Percentiles rank a stretch among this genome's conserved stretches.
phyloP scores from a whole-genome alignment of 2,329 filamentous ascomycete genomes.

The Aspergillus jensenii region DNA sequence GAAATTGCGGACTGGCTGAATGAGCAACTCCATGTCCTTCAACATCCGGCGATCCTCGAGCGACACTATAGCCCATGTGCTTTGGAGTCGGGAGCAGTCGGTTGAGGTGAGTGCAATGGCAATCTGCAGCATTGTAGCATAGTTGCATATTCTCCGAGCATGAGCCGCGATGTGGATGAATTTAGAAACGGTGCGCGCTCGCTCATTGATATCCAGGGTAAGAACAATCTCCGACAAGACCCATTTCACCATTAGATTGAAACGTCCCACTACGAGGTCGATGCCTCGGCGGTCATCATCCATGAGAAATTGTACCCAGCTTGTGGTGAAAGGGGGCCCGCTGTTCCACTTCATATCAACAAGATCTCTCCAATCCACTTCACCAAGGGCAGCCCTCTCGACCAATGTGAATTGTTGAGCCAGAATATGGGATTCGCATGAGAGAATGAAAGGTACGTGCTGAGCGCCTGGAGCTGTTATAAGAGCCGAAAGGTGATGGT shows the following conservation, averaged over 20 bases:
- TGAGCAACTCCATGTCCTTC: constrained; percentile 59
- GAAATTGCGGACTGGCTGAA: constrained; percentile 64
- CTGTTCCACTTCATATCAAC: constrained; percentile 65
- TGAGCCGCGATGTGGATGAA: constrained; percentile 64
- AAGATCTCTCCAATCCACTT: constrained; percentile 66
- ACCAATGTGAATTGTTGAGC: constrained; percentile 65
- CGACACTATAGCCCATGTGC: constrained; percentile 60
- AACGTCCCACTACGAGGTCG: constrained; percentile 64
- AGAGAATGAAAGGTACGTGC: constrained; percentile 64
- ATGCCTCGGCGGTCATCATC: constrained; percentile 57
- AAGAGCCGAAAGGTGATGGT: constrained; percentile 16
- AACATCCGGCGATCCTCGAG: constrained; percentile 55
- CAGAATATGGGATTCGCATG: constrained; percentile 59
- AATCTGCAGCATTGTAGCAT: constrained; percentile 66
- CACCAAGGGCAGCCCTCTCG: constrained; percentile 64
- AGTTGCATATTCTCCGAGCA: constrained; percentile 60
- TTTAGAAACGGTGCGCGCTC: constrained; percentile 61
- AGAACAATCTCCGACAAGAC: constrained; percentile 62
- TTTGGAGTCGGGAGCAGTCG: constrained; percentile 57
- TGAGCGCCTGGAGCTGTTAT: constrained; percentile 23
- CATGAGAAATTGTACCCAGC: constrained; percentile 64
- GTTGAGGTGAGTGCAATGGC: constrained; percentile 62
- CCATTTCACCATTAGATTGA: constrained; percentile 69
- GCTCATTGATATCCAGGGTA: constrained; percentile 57
- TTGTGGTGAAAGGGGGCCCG: constrained; percentile 50